Base-by-base conservation (phyloP, 1,284 basidiomycete species). In the Pulchroboletus neoregius region DNA sequence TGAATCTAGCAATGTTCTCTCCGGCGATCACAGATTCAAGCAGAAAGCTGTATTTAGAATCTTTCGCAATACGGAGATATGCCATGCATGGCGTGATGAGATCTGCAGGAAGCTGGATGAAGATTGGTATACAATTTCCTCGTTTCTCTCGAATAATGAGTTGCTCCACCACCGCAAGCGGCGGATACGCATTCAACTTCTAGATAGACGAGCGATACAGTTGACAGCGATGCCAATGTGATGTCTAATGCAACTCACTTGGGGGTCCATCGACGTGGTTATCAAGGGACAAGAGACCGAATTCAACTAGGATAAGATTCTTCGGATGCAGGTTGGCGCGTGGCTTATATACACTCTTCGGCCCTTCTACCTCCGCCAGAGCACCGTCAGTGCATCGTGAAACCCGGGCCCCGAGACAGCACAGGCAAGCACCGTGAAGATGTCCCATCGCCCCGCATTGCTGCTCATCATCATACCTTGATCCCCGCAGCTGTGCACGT, bases 51-150 rank as follows among this genome's bases (percentile, higher is more conserved):
- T 95, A 88, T 63, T 87, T 87, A 4, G 92, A 91, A 55, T 94
- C 91, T 61, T 94, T 84, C 6, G 94, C 86, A 52, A 99, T 80
- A 49, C 93, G 86, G 43, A 99, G 81, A 68, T 98, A 99, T 12
- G 96, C 94, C 67, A 94, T 91, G 61, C 95, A 95, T 66, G 96
- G 96, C 11, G 96, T 99, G 51, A 99, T 78, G 49, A 98, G 82
- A 67, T 99, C 96, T 46, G 94, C 94, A 20, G 96, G 93, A 7
- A 99, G 76, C 57, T 94, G 87, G 48, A 94, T 79, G 69, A 85
- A 99, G 55, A 99, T 81, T 13, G 95, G 95, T 33, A 99, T 81
- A 61, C 88, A 93, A 65, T 95, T 95, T 63, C 94, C 93, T 46
- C 71, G 73, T 67, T 89, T 87, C 66, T 91, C 84, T 39, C 79